Percentiles rank a stretch among this genome's conserved stretches.
Evolutionary conservation across 257 asterid genomes (phyloP).

Genomic region (Handroanthus guayacan): DNA sequence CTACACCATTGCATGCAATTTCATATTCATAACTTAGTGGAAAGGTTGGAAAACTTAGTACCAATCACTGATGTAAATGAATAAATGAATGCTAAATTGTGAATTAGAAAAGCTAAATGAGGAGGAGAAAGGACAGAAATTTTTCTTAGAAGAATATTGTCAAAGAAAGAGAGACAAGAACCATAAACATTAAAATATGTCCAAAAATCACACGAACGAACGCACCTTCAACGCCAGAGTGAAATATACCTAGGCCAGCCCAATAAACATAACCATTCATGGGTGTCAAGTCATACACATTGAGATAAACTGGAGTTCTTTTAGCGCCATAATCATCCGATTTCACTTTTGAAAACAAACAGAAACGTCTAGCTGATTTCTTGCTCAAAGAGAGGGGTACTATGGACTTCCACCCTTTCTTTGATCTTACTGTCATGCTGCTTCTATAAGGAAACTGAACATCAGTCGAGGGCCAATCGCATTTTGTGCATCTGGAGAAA

Average conservation of each 20-base stretch:
- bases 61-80: no score
- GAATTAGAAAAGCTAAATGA: no score
- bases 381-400: constrained; percentile 53
- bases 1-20: no score
- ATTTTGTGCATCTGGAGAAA: constrained; percentile 47
- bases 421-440: constrained; percentile 59
- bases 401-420: constrained; percentile 67
- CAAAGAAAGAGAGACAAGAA: no score
- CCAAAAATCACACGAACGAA: not conserved
- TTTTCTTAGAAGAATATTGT: no score
- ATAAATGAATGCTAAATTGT: no score
- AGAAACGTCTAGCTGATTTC: constrained; percentile 60
- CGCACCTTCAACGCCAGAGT: constrained; percentile 77
- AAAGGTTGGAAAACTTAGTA: no score
- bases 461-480: constrained; percentile 42
- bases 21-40: no score
- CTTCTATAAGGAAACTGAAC: constrained; percentile 33
- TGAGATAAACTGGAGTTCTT: constrained; percentile 66
- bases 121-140: no score
- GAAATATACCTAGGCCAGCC: constrained; percentile 81
- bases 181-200: not conserved
- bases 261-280: constrained; percentile 70
- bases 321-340: constrained; percentile 56
- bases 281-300: constrained; percentile 78
- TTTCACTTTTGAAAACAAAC: constrained; percentile 66